A percentile compares a stretch with the other conserved stretches of the same genome.
phyloP scores from a whole-genome alignment of 192 early-diverging fungal species.

The Backusella luteola region DNA sequence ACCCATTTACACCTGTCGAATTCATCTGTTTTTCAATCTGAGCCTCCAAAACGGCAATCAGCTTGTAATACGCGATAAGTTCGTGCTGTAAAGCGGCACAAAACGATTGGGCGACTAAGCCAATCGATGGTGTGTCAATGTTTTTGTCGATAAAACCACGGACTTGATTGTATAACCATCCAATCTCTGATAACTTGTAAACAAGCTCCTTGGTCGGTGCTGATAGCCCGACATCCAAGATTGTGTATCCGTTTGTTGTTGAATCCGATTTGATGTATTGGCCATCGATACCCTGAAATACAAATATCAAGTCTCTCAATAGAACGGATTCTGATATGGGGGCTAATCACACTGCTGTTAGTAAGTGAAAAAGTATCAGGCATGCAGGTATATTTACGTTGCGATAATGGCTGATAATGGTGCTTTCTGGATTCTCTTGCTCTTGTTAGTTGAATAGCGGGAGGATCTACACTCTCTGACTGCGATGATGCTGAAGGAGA shows the following conservation, averaged over 20 bases:
- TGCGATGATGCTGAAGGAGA: background rate
- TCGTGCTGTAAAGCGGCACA: slow-evolving; percentile 78
- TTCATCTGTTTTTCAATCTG: slow-evolving; percentile 52
- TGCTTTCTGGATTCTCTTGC: slow-evolving; percentile 1
- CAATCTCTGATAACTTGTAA: slow-evolving; percentile 70
- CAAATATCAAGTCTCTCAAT: slow-evolving; percentile 84
- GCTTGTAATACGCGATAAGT: slow-evolving; percentile 78
- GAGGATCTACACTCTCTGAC: background rate
- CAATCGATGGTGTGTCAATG: slow-evolving; percentile 45
- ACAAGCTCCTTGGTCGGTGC: slow-evolving; percentile 67
- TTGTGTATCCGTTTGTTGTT: slow-evolving; percentile 44
- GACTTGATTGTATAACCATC: slow-evolving; percentile 71
- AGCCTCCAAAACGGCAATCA: slow-evolving; percentile 84
- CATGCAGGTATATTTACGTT: background rate
- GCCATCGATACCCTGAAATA: slow-evolving; percentile 95
- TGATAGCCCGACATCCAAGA: slow-evolving; percentile 55
- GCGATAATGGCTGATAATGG: background rate
- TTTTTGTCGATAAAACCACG: slow-evolving; percentile 51
- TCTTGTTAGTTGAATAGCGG: slow-evolving; percentile 19
- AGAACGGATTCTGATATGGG: slow-evolving; percentile 53
- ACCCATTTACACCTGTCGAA: slow-evolving; percentile 41
- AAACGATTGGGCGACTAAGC: slow-evolving; percentile 69
- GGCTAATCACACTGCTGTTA: background rate
- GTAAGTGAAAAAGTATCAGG: background rate
- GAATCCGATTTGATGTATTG: slow-evolving; percentile 69